These are phyloP conservation scores for Aspergillus sclerotiicarbonarius DNA, from an alignment of 495 filamentous ascomycete species.

Conservation along the genomic window DNA sequence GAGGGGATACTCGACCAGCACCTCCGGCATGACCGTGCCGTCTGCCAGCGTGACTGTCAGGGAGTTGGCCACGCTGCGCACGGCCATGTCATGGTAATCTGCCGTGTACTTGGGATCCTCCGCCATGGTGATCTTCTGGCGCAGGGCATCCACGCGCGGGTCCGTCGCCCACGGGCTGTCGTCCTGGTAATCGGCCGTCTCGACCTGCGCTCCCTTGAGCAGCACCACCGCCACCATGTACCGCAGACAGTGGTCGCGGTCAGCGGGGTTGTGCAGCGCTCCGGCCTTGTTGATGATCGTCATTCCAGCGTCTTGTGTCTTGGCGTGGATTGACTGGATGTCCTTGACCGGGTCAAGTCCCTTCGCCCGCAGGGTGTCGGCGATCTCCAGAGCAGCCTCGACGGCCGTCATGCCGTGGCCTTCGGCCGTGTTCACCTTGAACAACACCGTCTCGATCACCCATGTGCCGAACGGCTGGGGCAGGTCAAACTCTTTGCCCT, in stretches of 20 bases:
- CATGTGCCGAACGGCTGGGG: slow-evolving; percentile 31
- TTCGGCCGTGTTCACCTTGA: slow-evolving; percentile 40
- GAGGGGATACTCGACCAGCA: slow-evolving; percentile 80
- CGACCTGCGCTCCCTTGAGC: slow-evolving; percentile 32
- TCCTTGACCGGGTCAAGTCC: slow-evolving; percentile 4
- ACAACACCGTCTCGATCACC: slow-evolving; percentile 37
- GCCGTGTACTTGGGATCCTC: slow-evolving; percentile 31
- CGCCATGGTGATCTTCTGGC: slow-evolving; percentile 29
- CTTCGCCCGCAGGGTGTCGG: no score
- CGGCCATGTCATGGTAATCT: slow-evolving; percentile 35
- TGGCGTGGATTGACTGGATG: slow-evolving; percentile 29
- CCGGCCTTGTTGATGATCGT: slow-evolving; percentile 44
- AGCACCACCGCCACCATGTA: slow-evolving; percentile 41
- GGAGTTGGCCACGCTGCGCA: slow-evolving; percentile 24
- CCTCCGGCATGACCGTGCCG: slow-evolving; percentile 59
- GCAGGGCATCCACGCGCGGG: slow-evolving; percentile 23
- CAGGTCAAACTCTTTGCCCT: slow-evolving; percentile 26
- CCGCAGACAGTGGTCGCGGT: slow-evolving; percentile 47
- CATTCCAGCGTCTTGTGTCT: slow-evolving; percentile 34
- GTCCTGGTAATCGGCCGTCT: slow-evolving; percentile 33
- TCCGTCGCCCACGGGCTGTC: slow-evolving; percentile 29
- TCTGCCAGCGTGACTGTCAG: slow-evolving; percentile 25
- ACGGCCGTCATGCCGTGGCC: slow-evolving; percentile 39
- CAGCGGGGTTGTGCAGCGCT: slow-evolving; percentile 37
- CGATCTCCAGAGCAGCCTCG: slow-evolving; percentile 29